Conservation (phyloP, 352 stramenopile genomes). For the Phytophthora idaei region DNA sequence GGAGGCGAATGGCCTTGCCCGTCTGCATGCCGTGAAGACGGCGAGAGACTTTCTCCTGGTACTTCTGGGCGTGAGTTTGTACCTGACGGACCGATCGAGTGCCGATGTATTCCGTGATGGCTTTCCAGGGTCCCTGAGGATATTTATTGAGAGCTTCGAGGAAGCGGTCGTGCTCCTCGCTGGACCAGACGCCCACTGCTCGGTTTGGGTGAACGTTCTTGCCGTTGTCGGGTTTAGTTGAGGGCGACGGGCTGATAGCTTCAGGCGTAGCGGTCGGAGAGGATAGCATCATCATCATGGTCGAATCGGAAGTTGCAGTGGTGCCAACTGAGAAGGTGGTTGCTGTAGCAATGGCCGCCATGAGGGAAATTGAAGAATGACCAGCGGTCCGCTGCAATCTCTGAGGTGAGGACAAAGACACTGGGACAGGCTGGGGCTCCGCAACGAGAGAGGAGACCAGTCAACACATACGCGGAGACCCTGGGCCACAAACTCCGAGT, state of each 20-base stretch:
- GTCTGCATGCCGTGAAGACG: slow-evolving; percentile 64
- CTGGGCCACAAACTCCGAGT: slow-evolving; percentile 4
- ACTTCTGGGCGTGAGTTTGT: slow-evolving; percentile 70
- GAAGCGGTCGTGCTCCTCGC: slow-evolving; percentile 66
- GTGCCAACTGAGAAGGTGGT: slow-evolving; percentile 8
- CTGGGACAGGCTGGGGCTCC: slow-evolving; percentile 25
- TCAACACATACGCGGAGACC: background rate
- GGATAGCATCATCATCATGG: slow-evolving; percentile 13
- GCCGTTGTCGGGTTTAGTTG: slow-evolving; percentile 10
- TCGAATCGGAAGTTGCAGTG: background rate
- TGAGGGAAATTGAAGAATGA: slow-evolving; percentile 37
- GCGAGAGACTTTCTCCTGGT: slow-evolving; percentile 76
- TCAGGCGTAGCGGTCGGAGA: slow-evolving; percentile 11
- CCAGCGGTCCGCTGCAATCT: background rate
- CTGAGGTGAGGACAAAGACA: slow-evolving; percentile 13
- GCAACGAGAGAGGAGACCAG: background rate
- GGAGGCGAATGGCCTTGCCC: slow-evolving; percentile 50
- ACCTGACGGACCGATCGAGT: slow-evolving; percentile 70
- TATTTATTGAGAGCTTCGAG: slow-evolving; percentile 55
- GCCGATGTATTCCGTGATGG: slow-evolving; percentile 48
- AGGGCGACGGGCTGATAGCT: background rate
- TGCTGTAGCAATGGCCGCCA: slow-evolving; percentile 23
- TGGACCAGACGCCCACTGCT: slow-evolving; percentile 54
- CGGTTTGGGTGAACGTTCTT: slow-evolving; percentile 13
- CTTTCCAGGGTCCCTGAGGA: slow-evolving; percentile 56